phyloP scores from a whole-genome alignment of 495 filamentous ascomycete species.

The Penicillium mononematosum region DNA sequence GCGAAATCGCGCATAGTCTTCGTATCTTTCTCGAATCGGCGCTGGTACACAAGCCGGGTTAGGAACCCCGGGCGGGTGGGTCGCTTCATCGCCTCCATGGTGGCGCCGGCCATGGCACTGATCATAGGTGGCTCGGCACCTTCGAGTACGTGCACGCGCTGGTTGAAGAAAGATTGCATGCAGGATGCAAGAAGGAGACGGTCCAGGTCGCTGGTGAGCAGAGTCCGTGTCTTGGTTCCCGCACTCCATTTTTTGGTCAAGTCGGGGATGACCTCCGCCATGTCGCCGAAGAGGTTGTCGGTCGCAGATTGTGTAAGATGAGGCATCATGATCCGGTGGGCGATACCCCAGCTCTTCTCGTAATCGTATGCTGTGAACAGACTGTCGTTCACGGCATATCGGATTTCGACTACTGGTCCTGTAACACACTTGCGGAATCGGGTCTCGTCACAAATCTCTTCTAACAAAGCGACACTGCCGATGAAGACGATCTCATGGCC shows the following conservation, averaged over 20 bases:
- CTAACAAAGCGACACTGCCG: conserved; percentile 54
- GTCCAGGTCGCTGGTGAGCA: conserved; percentile 60
- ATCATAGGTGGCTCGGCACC: conserved; percentile 35
- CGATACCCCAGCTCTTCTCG: conserved; percentile 68
- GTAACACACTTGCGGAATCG: conserved; percentile 65
- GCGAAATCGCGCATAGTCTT: conserved; percentile 55
- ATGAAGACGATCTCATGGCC: conserved; percentile 54
- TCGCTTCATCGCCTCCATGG: conserved; percentile 42
- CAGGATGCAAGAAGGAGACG: conserved; percentile 68
- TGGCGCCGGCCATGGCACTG: conserved; percentile 39
- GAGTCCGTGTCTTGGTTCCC: conserved; percentile 15
- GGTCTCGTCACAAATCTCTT: conserved; percentile 71
- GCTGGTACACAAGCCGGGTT: conserved; percentile 35
- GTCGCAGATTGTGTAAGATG: conserved; percentile 21
- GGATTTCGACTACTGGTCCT: conserved; percentile 57
- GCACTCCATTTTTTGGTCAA: conserved; percentile 29
- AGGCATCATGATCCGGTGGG: conserved; percentile 29
- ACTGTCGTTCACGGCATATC: conserved; percentile 63
- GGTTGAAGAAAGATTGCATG: conserved; percentile 54
- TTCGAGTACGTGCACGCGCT: conserved; percentile 32
- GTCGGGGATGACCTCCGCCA: conserved; percentile 29
- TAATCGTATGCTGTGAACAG: conserved; percentile 68
- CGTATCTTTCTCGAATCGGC: conserved; percentile 55
- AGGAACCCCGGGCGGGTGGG: conserved; percentile 38
- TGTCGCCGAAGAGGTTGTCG: conserved; percentile 25